A percentile compares a stretch with the other conserved stretches of the same genome.
These are phyloP conservation scores for Bryum argenteum DNA, from an alignment of 225 moss, liverwort and hornwort species.

Conservation along the genomic window DNA sequence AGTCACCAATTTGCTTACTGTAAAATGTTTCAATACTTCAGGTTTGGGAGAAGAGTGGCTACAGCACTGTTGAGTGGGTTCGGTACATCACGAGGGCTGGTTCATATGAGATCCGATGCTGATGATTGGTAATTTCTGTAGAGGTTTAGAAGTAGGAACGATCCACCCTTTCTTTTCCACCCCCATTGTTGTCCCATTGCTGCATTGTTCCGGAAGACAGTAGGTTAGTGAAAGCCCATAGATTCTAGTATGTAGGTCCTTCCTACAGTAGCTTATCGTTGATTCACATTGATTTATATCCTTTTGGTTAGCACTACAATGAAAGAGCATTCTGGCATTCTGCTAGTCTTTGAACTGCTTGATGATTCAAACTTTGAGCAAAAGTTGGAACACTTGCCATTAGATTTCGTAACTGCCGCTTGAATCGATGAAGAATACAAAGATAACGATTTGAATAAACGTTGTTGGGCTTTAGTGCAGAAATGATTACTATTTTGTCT, in stretches of 20 bases:
- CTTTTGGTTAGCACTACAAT: too few relatives aligned
- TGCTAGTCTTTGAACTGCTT: too few relatives aligned
- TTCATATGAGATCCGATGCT: conserved; percentile 95
- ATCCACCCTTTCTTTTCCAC: conserved; percentile 12
- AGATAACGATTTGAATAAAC: too few relatives aligned
- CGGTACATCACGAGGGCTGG: conserved; percentile 98
- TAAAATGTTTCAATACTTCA: conserved; percentile 22
- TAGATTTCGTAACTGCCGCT: too few relatives aligned
- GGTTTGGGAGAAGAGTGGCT: conserved; percentile 99
- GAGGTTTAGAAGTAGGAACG: conserved; percentile 39
- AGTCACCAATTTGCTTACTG: too few relatives aligned
- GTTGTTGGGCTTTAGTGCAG: too few relatives aligned
- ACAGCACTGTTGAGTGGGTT: conserved; percentile 97
- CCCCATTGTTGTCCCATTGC: conserved; percentile 1
- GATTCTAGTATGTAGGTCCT: conserved; percentile 30
- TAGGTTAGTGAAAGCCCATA: conserved; percentile 24
- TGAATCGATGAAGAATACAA: too few relatives aligned
- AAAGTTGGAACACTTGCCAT: too few relatives aligned
- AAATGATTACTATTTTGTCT: too few relatives aligned
- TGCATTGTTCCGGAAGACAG: conserved; percentile 29
- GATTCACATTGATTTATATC: too few relatives aligned
- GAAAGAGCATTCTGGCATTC: too few relatives aligned
- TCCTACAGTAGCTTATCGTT: conserved; percentile 10
- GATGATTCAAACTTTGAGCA: too few relatives aligned
- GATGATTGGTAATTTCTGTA: conserved; percentile 41